Base-by-base conservation (phyloP, 352 stramenopile genomes). In the Pythium rhizo-oryzae region DNA sequence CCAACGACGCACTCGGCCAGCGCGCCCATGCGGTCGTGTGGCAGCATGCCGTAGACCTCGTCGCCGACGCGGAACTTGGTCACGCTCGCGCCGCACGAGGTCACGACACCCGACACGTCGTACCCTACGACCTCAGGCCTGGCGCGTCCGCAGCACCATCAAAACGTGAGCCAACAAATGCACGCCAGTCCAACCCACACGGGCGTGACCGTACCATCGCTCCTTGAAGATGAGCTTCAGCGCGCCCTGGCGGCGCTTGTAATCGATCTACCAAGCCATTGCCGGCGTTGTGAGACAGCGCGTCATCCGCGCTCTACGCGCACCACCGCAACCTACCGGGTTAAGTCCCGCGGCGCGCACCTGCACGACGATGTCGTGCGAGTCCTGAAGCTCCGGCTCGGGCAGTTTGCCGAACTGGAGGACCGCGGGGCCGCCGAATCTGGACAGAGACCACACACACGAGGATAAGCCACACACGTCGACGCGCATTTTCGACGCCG, bases 121-220 rank as follows among this genome's bases (percentile, higher is more conserved):
- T 92, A 92, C 2, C 85, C 85, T 13, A 92, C 69, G 49, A 89
- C 82, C 53, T 84, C 76, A 15, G 85, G 83, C 82, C 83, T 91
- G 41, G 28, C 28, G n/a, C n/a, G n/a, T n/a, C n/a, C n/a, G n/a
- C n/a, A n/a, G n/a, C n/a, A n/a, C n/a, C n/a, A n/a, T n/a, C n/a
- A n/a, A n/a, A n/a, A n/a, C n/a, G n/a, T n/a, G n/a, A n/a, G n/a
- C n/a, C n/a, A n/a, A n/a, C n/a, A 11, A 39, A 39, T 39, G 33
- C 33, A 39, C 11, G 33, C 33, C 33, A 39, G 11, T 39, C n/a
- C n/a, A n/a, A n/a, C n/a, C n/a, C n/a, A n/a, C n/a, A n/a, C n/a
- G n/a, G n/a, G 33, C 33, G 11, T 39, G 33, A 39, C 33, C 33
- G 13, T 58, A 74, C 68, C 74, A 80, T 59, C 59, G 63, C 33